Conservation (phyloP, 768 basidiomycete species). For the Lactifluus subvellereus region DNA sequence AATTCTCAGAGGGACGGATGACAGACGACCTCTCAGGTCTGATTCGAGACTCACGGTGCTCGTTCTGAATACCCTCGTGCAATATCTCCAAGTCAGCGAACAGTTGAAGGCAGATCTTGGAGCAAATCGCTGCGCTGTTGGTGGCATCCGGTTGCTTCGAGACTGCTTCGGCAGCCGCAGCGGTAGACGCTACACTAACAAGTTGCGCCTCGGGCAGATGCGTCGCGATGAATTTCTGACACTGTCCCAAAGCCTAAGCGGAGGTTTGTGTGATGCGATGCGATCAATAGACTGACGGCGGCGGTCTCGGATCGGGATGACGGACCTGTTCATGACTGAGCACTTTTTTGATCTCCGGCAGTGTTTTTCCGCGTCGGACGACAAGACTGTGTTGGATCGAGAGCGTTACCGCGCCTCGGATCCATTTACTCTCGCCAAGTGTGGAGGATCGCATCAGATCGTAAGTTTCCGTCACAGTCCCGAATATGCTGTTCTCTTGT, state of each 20-base stretch:
- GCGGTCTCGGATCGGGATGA: neutral
- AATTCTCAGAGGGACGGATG: neutral
- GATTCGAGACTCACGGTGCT: slow-evolving; percentile 35
- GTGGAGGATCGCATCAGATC: slow-evolving; percentile 47
- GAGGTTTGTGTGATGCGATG: neutral
- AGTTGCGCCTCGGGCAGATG: slow-evolving; percentile 48
- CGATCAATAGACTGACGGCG: neutral
- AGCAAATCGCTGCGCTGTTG: slow-evolving; percentile 69
- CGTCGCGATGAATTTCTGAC: slow-evolving; percentile 50
- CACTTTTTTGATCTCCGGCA: slow-evolving; percentile 50
- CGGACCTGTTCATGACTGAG: slow-evolving; percentile 78
- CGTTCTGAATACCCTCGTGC: slow-evolving; percentile 58
- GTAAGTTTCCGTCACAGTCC: slow-evolving; percentile 69
- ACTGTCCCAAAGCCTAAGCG: slow-evolving; percentile 70
- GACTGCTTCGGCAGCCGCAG: slow-evolving; percentile 53
- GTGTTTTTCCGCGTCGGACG: slow-evolving; percentile 49
- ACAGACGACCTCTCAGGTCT: neutral
- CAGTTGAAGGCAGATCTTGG: slow-evolving; percentile 52
- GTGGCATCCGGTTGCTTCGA: slow-evolving; percentile 38
- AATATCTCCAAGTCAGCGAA: slow-evolving; percentile 61
- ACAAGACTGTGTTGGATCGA: slow-evolving; percentile 66
- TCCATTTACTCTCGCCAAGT: slow-evolving; percentile 40
- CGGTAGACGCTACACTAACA: slow-evolving; percentile 65
- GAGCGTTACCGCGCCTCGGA: slow-evolving; percentile 55
- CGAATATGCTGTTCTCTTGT: slow-evolving; percentile 75